phyloP scores from a whole-genome alignment of 345 rosid genomes.

The Arabidopsis thaliana region TAIR10.1 NC_003074.8:21134001-21134500 shows the following conservation, averaged over 20 bases:
- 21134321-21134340: neutral
- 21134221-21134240: neutral
- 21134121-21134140: conserved; percentile 17
- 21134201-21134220: neutral
- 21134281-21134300: neutral
- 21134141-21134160: conserved; percentile 33
- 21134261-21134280: neutral
- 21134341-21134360: neutral
- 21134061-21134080: conserved; percentile 30
- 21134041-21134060: neutral
- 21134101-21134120: neutral
- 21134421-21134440: neutral
- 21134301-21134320: neutral
- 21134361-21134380: neutral
- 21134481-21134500: neutral
- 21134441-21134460: neutral
- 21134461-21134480: neutral
- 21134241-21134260: neutral
- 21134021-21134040: conserved; percentile 31
- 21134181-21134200: neutral
- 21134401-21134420: neutral
- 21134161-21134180: conserved; percentile 19
- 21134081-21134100: neutral
- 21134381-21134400: neutral
- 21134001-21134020: conserved; percentile 14